Percentiles rank a stretch among this genome's conserved stretches.
Evolutionary conservation across 305 asterid genomes (phyloP).

Genomic region (Fraxinus platypoda): DNA sequence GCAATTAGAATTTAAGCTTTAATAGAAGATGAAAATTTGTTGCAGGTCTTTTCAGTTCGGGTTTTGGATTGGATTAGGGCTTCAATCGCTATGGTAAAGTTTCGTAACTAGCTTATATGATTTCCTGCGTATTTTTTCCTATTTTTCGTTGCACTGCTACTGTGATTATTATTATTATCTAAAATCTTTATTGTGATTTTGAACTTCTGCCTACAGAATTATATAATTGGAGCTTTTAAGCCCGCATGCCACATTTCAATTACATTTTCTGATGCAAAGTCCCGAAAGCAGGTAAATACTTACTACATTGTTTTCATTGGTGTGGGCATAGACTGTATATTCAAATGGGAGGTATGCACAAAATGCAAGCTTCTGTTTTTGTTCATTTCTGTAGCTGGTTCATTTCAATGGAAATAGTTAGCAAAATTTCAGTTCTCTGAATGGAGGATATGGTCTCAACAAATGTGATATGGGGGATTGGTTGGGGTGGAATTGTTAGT

Average conservation of each 20-base stretch:
- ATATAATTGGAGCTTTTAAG: slow-evolving; percentile 90
- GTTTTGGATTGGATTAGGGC: slow-evolving; percentile 18
- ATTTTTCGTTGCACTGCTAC: neutral
- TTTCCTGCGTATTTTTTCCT: neutral
- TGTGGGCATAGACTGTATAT: neutral
- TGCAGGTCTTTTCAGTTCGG: slow-evolving; percentile 23
- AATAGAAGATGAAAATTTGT: slow-evolving; percentile 17
- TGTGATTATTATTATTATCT: slow-evolving; percentile 4
- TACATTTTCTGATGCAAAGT: slow-evolving; percentile 74
- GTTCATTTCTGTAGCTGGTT: neutral
- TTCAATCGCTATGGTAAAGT: slow-evolving; percentile 37
- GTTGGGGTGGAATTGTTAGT: neutral
- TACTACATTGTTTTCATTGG: neutral
- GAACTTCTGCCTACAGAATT: slow-evolving; percentile 55
- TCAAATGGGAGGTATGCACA: neutral
- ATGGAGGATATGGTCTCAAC: neutral
- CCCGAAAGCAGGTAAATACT: slow-evolving; percentile 75
- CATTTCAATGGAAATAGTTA: slow-evolving; percentile 1
- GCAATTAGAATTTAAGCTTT: slow-evolving; percentile 28
- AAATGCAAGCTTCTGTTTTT: neutral
- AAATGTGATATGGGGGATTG: neutral
- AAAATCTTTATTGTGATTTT: neutral
- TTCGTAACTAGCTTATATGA: slow-evolving; percentile 4
- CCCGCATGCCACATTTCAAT: slow-evolving; percentile 89
- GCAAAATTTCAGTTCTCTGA: neutral